phyloP scores from a whole-genome alignment of 257 asterid genomes.

The Fraxinus americana region DNA sequence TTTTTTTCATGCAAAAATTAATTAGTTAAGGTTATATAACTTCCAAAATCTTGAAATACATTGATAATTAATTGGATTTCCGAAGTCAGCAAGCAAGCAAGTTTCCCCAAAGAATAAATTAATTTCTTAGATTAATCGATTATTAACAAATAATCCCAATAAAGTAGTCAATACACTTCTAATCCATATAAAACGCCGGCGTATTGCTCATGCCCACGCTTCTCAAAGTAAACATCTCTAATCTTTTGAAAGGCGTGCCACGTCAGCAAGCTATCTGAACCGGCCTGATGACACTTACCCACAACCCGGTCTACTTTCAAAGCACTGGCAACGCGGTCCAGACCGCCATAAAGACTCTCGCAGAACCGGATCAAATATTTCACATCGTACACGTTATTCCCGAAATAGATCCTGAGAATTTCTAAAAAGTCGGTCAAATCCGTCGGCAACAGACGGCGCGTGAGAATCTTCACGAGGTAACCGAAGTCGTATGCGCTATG shows the following conservation, averaged over 20 bases:
- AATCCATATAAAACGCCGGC: constrained; percentile 54
- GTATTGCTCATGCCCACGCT: constrained; percentile 31
- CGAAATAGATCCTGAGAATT: constrained; percentile 37
- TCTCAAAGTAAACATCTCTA: constrained; percentile 41
- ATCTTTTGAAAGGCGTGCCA: constrained; percentile 55
- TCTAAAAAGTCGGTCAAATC: constrained; percentile 33
- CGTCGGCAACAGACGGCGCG: constrained; percentile 45
- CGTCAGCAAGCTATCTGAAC: constrained; percentile 65
- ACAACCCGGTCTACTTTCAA: constrained; percentile 46
- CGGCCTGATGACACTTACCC: constrained; percentile 60
- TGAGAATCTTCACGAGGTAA: constrained; percentile 49
- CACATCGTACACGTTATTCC: constrained; percentile 46
- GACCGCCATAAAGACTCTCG: constrained; percentile 43
- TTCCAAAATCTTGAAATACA: too few relatives aligned
- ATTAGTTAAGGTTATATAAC: too few relatives aligned
- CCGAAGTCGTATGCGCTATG: constrained; percentile 65
- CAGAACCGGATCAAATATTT: constrained; percentile 49
- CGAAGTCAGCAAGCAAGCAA: not conserved
- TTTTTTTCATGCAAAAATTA: too few relatives aligned
- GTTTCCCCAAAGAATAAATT: constrained; percentile 14
- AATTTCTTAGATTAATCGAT: constrained; percentile 12
- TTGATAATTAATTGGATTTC: not conserved
- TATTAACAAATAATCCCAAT: constrained; percentile 21
- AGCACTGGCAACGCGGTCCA: constrained; percentile 46
- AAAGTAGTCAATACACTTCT: constrained; percentile 26